These are phyloP conservation scores for Leptographium radiaticola DNA, from an alignment of 2,329 filamentous ascomycete species.

Conservation along the genomic window DNA sequence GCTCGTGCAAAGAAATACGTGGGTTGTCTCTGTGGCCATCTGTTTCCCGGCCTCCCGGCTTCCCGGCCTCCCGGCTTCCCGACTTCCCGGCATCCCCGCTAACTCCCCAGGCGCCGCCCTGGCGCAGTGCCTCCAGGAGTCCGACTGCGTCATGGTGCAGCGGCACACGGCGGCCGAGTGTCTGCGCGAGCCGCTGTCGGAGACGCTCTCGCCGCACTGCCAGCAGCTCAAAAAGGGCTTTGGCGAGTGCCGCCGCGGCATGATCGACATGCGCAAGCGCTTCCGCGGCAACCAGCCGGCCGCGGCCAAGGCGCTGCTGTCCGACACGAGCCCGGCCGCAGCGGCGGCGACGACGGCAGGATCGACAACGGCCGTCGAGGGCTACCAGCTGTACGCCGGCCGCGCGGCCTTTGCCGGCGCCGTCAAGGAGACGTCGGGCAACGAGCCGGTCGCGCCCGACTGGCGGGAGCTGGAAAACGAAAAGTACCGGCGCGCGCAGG, in stretches of 20 bases:
- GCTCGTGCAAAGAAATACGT: constrained; percentile 70
- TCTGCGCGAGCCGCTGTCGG: constrained; percentile 66
- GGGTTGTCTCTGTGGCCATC: no score
- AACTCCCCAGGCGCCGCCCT: constrained; percentile 62
- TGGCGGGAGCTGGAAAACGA: constrained; percentile 56
- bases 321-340: constrained; percentile 30
- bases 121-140: constrained; percentile 88
- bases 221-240: constrained; percentile 89
- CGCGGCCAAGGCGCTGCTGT: constrained; percentile 39
- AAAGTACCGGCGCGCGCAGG: constrained; percentile 33
- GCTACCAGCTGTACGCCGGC: constrained; percentile 68
- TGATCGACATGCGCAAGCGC: constrained; percentile 98
- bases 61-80: no score
- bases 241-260: constrained; percentile 86
- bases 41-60: no score
- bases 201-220: constrained; percentile 74
- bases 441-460: constrained; percentile 47
- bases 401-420: constrained; percentile 53
- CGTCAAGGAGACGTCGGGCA: constrained; percentile 53
- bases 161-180: constrained; percentile 81
- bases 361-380: constrained; percentile 11
- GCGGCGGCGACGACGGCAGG: constrained; percentile 34
- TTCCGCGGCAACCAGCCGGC: constrained; percentile 91
- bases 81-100: background rate
- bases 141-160: constrained; percentile 89